Conservation (phyloP, 495 filamentous ascomycete species). For the Baudoinia panamericana region DNA sequence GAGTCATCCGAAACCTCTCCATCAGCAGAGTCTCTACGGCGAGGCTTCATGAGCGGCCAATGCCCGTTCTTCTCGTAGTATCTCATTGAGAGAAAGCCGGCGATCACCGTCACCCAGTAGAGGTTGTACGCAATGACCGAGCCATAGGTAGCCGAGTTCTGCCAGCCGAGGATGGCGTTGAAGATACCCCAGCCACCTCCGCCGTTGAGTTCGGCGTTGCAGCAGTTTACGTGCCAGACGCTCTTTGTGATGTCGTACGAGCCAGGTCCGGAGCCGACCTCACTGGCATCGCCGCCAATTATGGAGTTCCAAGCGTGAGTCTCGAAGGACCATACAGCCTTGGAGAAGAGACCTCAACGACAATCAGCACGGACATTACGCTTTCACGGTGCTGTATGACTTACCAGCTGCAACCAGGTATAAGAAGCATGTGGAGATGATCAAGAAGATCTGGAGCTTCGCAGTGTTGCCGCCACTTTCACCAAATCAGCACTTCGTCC, state of each 20-base stretch:
- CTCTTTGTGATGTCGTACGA: conserved; percentile 75
- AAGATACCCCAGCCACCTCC: conserved; percentile 86
- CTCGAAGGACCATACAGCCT: conserved; percentile 61
- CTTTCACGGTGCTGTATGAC: background rate
- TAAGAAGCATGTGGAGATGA: conserved; percentile 67
- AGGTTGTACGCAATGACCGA: conserved; percentile 78
- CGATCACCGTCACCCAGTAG: conserved; percentile 64
- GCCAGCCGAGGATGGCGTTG: conserved; percentile 74
- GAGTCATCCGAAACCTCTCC: background rate
- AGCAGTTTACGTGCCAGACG: conserved; percentile 92
- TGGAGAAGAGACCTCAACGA: conserved; percentile 51
- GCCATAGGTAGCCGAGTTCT: conserved; percentile 75
- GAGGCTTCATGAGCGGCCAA: conserved; percentile 44
- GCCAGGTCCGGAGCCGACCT: conserved; percentile 64
- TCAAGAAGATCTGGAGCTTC: conserved; percentile 64
- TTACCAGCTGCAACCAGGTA: conserved; percentile 68
- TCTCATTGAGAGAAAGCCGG: conserved; percentile 46
- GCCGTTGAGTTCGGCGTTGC: conserved; percentile 55
- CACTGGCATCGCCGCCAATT: conserved; percentile 60
- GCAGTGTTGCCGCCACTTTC: conserved; percentile 47
- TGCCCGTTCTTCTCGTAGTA: conserved; percentile 56
- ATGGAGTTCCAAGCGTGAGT: conserved; percentile 47
- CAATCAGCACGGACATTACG: conserved; percentile 1
- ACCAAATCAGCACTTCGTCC: conserved; percentile 1
- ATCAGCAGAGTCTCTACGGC: conserved; percentile 5